Conservation (phyloP, 805 yeast genomes). For the Suhomyces sp. region DNA sequence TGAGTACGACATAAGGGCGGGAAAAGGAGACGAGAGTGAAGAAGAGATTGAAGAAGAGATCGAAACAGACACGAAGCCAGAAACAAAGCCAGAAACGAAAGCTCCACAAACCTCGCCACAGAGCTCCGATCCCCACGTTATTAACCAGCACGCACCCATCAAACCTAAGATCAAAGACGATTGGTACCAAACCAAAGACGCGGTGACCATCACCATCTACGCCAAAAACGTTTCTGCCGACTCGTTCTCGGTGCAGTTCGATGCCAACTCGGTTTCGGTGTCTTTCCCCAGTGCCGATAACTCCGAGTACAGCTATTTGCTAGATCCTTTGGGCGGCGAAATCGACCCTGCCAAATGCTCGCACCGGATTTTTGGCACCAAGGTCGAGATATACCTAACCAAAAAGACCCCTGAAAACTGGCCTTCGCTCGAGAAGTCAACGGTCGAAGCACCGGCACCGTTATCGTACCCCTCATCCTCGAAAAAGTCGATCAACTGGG, state of each 20-base stretch:
- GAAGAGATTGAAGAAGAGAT: conserved; percentile 3
- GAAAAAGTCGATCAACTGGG: conserved; percentile 67
- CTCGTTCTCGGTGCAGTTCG: conserved; percentile 39
- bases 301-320: conserved; percentile 55
- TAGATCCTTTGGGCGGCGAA: conserved; percentile 51
- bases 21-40: conserved; percentile 9
- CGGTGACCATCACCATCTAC: conserved; percentile 66
- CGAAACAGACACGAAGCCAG: not conserved
- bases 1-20: conserved; percentile 27
- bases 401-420: conserved; percentile 51
- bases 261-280: conserved; percentile 33
- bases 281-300: conserved; percentile 47
- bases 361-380: conserved; percentile 61
- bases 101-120: not conserved
- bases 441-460: conserved; percentile 10
- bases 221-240: conserved; percentile 61
- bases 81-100: not conserved
- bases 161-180: conserved; percentile 37
- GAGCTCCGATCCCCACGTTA: conserved; percentile 26
- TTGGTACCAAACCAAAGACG: conserved; percentile 58
- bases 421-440: conserved; percentile 46
- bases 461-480: conserved; percentile 62
- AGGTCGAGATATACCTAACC: conserved; percentile 63
- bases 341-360: conserved; percentile 48
- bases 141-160: conserved; percentile 40